Percentiles rank a stretch among this genome's conserved stretches.
These are phyloP conservation scores for Datura wrightii DNA, from an alignment of 257 asterid species.

Conservation along the genomic window DNA sequence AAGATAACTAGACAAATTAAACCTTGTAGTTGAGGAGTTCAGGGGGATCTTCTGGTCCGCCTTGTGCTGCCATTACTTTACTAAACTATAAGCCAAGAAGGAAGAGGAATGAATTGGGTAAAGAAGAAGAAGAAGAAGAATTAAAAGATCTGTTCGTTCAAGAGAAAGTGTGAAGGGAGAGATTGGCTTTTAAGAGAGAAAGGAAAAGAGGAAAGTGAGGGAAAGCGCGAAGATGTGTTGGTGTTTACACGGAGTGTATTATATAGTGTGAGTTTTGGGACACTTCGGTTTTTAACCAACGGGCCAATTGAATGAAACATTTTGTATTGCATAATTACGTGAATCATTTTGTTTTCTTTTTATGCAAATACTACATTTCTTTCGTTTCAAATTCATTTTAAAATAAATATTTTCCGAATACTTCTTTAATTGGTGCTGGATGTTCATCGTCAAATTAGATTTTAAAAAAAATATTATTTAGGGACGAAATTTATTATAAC, in stretches of 20 bases:
- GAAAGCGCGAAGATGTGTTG: slow-evolving; percentile 16
- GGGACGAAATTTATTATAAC: no score
- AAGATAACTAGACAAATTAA: neutral
- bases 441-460: no score
- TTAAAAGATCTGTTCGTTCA: neutral
- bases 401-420: no score
- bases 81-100: neutral
- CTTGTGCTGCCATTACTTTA: slow-evolving; percentile 58
- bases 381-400: no score
- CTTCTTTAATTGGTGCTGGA: no score
- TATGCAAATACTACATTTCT: neutral
- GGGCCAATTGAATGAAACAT: neutral
- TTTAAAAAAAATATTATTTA: no score
- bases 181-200: neutral
- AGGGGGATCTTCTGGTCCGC: slow-evolving; percentile 38
- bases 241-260: neutral
- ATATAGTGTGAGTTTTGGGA: neutral
- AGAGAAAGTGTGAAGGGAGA: neutral
- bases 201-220: slow-evolving; percentile 19
- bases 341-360: neutral
- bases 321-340: neutral
- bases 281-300: neutral
- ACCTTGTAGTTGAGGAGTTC: slow-evolving; percentile 53
- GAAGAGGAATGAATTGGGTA: neutral
- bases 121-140: slow-evolving; percentile 6